Conservation (phyloP, 441 rosid genomes). For the Corymbia calophylla region DNA sequence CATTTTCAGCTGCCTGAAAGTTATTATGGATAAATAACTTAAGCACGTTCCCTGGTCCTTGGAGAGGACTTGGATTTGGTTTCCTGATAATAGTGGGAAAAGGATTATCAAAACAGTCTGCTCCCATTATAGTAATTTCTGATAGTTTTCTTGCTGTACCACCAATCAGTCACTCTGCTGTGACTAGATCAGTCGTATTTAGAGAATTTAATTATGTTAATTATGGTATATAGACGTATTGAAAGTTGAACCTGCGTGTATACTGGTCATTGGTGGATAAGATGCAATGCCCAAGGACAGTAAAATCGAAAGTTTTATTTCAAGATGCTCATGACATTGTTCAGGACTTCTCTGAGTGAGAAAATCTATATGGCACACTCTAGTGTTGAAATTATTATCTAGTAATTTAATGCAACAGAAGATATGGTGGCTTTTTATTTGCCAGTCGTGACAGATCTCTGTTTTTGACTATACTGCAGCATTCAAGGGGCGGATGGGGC, state of each 20-base stretch:
- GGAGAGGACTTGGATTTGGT: neutral
- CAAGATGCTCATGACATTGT: neutral
- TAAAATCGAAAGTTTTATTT: neutral
- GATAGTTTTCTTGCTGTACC: neutral
- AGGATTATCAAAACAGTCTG: neutral
- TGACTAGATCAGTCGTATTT: neutral
- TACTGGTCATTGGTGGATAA: neutral
- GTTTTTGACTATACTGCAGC: constrained; percentile 29
- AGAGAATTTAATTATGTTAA: neutral
- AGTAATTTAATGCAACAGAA: neutral
- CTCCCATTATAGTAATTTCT: neutral
- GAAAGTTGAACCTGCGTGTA: neutral
- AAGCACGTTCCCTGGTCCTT: neutral
- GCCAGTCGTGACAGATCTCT: neutral
- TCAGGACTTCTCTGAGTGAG: neutral
- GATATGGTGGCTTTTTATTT: neutral
- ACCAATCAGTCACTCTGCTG: neutral
- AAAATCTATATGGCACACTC: neutral
- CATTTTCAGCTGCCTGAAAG: neutral
- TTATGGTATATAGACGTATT: neutral
- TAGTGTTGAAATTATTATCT: neutral
- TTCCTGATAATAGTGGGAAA: neutral
- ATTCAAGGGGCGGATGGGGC: constrained; percentile 47
- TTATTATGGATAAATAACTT: neutral
- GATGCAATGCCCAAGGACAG: neutral